Evolutionary conservation across 1,139 yeast genomes (phyloP).

Genomic region (Debaryomyces singareniensis): DNA sequence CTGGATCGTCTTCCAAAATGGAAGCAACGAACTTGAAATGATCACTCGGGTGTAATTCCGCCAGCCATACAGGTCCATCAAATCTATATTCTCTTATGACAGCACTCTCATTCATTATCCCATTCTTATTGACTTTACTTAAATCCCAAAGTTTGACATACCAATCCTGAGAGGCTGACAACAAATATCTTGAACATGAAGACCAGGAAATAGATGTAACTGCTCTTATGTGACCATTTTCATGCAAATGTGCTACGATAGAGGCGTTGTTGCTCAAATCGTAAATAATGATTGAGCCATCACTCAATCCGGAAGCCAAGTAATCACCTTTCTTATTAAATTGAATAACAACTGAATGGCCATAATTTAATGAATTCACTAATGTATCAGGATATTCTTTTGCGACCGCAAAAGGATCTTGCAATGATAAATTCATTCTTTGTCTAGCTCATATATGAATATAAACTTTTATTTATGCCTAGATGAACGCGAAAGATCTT

Average conservation of each 20-base stretch:
- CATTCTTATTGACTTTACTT: slow-evolving; percentile 18
- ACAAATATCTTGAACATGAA: slow-evolving; percentile 58
- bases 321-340: slow-evolving; percentile 81
- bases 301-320: slow-evolving; percentile 76
- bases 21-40: slow-evolving; percentile 41
- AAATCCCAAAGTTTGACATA: slow-evolving; percentile 78
- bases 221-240: slow-evolving; percentile 63
- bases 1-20: slow-evolving; percentile 48
- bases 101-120: slow-evolving; percentile 13
- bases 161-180: slow-evolving; percentile 86
- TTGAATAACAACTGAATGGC: slow-evolving; percentile 70
- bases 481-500: too few relatives aligned
- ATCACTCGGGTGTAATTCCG: slow-evolving; percentile 49
- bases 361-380: slow-evolving; percentile 56
- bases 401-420: slow-evolving; percentile 89
- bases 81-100: slow-evolving; percentile 44
- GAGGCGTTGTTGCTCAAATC: slow-evolving; percentile 59
- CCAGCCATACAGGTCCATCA: slow-evolving; percentile 71
- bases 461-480: too few relatives aligned
- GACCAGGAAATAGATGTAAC: slow-evolving; percentile 82
- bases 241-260: slow-evolving; percentile 46
- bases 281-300: slow-evolving; percentile 73
- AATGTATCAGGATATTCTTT: slow-evolving; percentile 89
- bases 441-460: too few relatives aligned
- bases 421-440: slow-evolving; percentile 74